These are phyloP conservation scores for Salix udensis DNA, from an alignment of 345 rosid species.

Conservation along the genomic window DNA sequence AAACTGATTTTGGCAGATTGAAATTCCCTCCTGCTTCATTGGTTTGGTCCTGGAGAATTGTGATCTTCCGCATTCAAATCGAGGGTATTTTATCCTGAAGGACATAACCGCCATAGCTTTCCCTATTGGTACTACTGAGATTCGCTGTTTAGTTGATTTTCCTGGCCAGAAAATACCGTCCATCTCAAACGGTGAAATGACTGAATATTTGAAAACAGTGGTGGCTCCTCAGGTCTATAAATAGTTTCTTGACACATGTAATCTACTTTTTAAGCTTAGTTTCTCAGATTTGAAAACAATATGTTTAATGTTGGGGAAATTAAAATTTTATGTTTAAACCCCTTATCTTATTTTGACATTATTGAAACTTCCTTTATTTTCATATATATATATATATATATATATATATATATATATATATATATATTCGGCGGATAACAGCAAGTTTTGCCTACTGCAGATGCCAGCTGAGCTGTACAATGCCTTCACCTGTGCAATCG, in stretches of 20 bases:
- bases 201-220: slow-evolving; percentile 43
- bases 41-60: slow-evolving; percentile 65
- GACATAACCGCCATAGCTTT: slow-evolving; percentile 59
- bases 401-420: not conserved
- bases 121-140: slow-evolving; percentile 56
- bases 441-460: slow-evolving; percentile 18
- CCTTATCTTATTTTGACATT: too few relatives aligned
- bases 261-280: too few relatives aligned
- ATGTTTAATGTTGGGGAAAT: too few relatives aligned
- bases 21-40: slow-evolving; percentile 52
- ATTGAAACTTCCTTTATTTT: too few relatives aligned
- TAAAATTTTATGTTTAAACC: too few relatives aligned
- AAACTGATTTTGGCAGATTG: slow-evolving; percentile 37
- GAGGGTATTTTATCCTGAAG: slow-evolving; percentile 49
- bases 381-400: not conserved
- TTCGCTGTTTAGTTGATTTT: slow-evolving; percentile 67
- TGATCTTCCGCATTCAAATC: slow-evolving; percentile 47
- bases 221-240: slow-evolving; percentile 51
- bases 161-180: slow-evolving; percentile 63
- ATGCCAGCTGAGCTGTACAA: slow-evolving; percentile 37
- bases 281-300: too few relatives aligned
- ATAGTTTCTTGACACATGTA: not conserved
- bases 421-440: not conserved
- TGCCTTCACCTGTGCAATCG: slow-evolving; percentile 40
- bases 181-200: slow-evolving; percentile 64